Base-by-base conservation (phyloP, 495 filamentous ascomycete species). In the Lepraria neglecta region DNA sequence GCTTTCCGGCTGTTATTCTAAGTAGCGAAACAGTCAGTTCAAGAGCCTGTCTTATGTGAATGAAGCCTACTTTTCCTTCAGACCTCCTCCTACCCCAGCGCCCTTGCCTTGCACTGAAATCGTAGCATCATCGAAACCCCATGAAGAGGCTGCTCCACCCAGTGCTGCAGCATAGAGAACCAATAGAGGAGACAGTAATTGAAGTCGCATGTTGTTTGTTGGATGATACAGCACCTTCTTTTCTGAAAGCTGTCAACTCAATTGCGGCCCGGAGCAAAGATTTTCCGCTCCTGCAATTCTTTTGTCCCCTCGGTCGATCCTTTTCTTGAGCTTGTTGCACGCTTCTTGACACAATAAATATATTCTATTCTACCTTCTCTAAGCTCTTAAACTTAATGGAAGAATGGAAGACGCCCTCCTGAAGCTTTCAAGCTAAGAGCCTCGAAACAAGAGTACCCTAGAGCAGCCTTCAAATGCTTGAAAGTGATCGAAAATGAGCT, bases 71-170 rank as follows among this genome's bases (percentile, higher is more conserved):
- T 86, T 84, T 73, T 91, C 84, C 74, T 91, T 95, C 67, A 82
- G 70, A 27, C 81, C 82, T 59, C 74, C 75, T 44, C 81, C 81
- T 54, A 84, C 77, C 28, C 84, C 87, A 24, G 82, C 76, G 55
- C 81, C 84, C 77, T 91, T 95, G 53, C 80, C 74, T 70, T 84
- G 82, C 65, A 96, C 80, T 58, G 84, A 82, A 72, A 96, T 74
- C 67, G 84, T 89, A 71, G 87, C 91, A 79, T 96, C 90, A 69
- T 87, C 82, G 72, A 94, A 94, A 21, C 84, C 82, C 91, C 91
- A 96, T 33, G 84, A 83, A 40, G 88, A 83, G 56, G 89, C 87
- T 46, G 88, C 86, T 11, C 66, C 61, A 10, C 64, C 50, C 11
- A 61, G 52, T n/a, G 67, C 61, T 38, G 58, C 56, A n/a, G 67